phyloP scores from a whole-genome alignment of 495 filamentous ascomycete species.

The Clohesyomyces aquaticus region DNA sequence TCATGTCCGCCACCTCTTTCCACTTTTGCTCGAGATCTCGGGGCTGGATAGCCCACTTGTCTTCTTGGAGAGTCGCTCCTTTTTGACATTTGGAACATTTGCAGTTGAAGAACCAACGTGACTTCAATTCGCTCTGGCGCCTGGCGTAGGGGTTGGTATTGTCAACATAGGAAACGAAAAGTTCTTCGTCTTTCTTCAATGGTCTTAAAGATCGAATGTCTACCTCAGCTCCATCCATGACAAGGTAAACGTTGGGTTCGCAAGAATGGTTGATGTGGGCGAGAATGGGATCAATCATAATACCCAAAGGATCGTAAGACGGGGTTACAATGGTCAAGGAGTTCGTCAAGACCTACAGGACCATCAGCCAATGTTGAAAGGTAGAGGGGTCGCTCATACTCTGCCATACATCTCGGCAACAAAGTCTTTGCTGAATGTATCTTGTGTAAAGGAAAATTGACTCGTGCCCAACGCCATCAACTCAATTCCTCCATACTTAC shows the following conservation, averaged over 20 bases:
- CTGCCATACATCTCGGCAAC: constrained; percentile 30
- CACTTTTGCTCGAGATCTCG: constrained; percentile 19
- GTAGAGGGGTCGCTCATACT: constrained; percentile 4
- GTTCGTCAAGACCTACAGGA: constrained; percentile 49
- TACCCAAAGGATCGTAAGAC: constrained; percentile 63
- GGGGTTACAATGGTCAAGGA: constrained; percentile 63
- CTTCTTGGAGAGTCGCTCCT: constrained; percentile 40
- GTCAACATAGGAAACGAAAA: constrained; percentile 73
- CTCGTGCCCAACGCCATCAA: constrained; percentile 49
- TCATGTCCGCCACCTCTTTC: constrained; percentile 22
- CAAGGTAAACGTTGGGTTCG: constrained; percentile 66
- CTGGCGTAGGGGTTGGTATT: constrained; percentile 54
- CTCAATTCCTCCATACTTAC: constrained; percentile 53
- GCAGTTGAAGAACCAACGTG: constrained; percentile 70
- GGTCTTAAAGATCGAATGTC: constrained; percentile 50
- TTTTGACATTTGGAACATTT: constrained; percentile 58
- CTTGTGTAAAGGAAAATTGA: constrained; percentile 16
- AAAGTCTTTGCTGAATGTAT: constrained; percentile 22
- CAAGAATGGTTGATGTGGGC: constrained; percentile 72
- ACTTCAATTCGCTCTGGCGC: constrained; percentile 57
- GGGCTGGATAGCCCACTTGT: constrained; percentile 34
- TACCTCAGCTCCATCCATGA: constrained; percentile 58
- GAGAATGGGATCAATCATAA: constrained; percentile 62
- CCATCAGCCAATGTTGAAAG: background rate
- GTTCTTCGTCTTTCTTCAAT: constrained; percentile 61